Evolutionary conservation across 306 rosid genomes (phyloP), one percentile per base, ranked within the genome.

Genomic region (Casuarina cunninghamiana): DNA sequence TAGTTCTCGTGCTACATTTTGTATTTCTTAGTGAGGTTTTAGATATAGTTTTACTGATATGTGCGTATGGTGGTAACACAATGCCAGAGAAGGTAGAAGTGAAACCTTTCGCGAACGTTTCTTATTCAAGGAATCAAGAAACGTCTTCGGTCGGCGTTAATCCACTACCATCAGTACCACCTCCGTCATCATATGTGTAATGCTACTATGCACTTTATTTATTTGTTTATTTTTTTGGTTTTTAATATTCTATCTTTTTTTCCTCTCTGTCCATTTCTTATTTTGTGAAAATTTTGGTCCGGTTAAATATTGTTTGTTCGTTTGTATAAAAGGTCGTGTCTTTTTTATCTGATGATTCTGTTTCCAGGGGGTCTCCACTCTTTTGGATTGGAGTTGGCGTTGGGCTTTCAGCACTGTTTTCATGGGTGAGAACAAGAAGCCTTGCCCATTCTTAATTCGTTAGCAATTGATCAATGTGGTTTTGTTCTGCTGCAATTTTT

Each of bases 321-420:
- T 38, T 46, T 15, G 62, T 70, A 1, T 10, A 10, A 53, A 26
- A 71, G 8, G 35, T 65, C 46, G 11, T 58, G 15, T 10, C 1
- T 74, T 67, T 72, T 8, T 55, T n/a, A 63, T 53, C 38, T 84
- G 9, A 71, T 84, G 48, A 58, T 79, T 65, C 58, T 80, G 35
- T 75, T 79, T 84, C 58, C 73, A 96, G 99, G 63, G 99, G 98
- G 73, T 90, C 99, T 5, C 99, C 98, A 53, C 92, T 96, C 72
- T 93, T 96, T 78, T 93, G 99, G 99, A 88, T 96, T 57, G 94
- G 96, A 3, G 93, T 93, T 76, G 99, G 99, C 71, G 99, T 96
- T 85, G 99, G 93, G 77, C 84, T 96, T 60, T 93, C 99, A 53
- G 98, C 94, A 51, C 77, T 96, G 8, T 96, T 93, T 85, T 86